Conservation (phyloP, 495 filamentous ascomycete species). For the Podospora conica region DNA sequence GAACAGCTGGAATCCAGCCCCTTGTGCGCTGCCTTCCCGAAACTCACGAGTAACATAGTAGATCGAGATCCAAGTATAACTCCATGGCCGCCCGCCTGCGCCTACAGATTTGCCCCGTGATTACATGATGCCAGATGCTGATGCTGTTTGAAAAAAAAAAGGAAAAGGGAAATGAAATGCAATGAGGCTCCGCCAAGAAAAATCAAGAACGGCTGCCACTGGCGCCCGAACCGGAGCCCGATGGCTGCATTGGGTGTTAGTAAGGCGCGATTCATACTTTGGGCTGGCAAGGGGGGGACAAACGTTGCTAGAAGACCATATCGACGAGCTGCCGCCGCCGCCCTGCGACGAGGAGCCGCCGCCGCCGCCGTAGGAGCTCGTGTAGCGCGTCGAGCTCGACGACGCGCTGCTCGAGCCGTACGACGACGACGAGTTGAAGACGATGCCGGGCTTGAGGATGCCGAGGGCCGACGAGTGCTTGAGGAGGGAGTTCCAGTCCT, state of each 20-base stretch:
- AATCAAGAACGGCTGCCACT: neutral
- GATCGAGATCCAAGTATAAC: neutral
- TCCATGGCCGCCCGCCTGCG: neutral
- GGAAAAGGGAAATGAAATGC: too few relatives aligned
- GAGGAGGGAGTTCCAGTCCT: constrained; percentile 21
- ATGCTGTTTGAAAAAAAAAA: neutral
- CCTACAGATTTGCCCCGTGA: neutral
- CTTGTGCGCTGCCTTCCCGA: neutral
- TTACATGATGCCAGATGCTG: neutral
- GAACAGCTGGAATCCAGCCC: neutral
- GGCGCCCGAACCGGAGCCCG: neutral
- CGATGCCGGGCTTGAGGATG: constrained; percentile 22
- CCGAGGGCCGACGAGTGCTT: constrained; percentile 21
- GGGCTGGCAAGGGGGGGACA: neutral
- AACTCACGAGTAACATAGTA: neutral
- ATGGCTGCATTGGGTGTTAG: neutral
- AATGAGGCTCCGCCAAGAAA: neutral
- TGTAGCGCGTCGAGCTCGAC: neutral
- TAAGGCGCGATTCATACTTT: neutral
- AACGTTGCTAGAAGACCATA: constrained; percentile 7
- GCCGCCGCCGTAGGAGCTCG: constrained; percentile 5
- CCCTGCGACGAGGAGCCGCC: neutral
- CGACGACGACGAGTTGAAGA: constrained; percentile 14
- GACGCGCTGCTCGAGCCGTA: neutral
- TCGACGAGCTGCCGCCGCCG: constrained; percentile 1